phyloP scores from a whole-genome alignment of 495 filamentous ascomycete genomes.

The Aspergillus heteromorphus region DNA sequence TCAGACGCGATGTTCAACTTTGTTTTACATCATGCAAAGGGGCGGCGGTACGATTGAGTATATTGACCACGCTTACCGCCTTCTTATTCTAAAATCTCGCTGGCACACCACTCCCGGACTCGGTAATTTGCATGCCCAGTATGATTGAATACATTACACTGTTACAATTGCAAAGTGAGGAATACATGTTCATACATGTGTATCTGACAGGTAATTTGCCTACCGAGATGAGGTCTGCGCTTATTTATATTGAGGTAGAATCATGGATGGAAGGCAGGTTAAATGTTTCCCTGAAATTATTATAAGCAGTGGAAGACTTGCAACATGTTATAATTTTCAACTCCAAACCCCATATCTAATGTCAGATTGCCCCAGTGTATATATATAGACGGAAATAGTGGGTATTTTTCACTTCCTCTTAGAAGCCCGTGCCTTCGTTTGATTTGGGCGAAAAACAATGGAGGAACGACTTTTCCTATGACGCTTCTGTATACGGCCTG shows the following conservation, averaged over 20 bases:
- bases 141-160: no score
- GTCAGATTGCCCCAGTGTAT: not conserved
- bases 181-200: no score
- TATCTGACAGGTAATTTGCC: no score
- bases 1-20: not conserved
- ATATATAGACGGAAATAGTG: not conserved
- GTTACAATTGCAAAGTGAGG: no score
- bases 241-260: no score
- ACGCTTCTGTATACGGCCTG: constrained; percentile 35
- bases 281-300: not conserved
- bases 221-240: no score
- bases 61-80: not conserved
- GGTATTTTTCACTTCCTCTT: constrained; percentile 26
- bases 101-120: not conserved
- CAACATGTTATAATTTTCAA: no score
- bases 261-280: no score
- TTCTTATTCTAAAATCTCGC: no score
- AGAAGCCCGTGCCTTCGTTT: constrained; percentile 22
- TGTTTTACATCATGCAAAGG: not conserved
- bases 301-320: no score
- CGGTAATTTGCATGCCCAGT: not conserved
- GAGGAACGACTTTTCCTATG: constrained; percentile 36
- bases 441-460: constrained; percentile 36
- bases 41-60: no score
- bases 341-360: not conserved